Percentiles rank a stretch among this genome's conserved stretches.
These are phyloP conservation scores for Curvularia sp. DNA, from an alignment of 2,329 filamentous ascomycete genomes.

Conservation along the genomic window DNA sequence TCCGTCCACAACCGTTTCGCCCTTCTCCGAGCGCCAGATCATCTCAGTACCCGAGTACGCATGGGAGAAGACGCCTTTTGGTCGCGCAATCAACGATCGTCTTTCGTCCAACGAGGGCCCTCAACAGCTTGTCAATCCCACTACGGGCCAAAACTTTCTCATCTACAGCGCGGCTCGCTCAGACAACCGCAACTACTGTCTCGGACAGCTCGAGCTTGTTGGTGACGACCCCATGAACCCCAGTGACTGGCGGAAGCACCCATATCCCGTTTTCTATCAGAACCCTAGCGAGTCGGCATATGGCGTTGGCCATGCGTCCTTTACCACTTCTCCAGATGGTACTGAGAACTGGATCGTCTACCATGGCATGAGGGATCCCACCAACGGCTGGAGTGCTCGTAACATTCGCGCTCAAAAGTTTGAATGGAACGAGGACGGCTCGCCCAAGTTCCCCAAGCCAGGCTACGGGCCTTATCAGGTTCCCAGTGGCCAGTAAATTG, in stretches of 20 bases:
- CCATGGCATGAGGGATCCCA: conserved; percentile 59
- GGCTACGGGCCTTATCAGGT: conserved; percentile 57
- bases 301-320: conserved; percentile 61
- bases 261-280: conserved; percentile 58
- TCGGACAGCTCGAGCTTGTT: conserved; percentile 59
- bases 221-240: conserved; percentile 59
- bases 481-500: conserved; percentile 38
- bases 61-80: conserved; percentile 62
- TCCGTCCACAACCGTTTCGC: conserved; percentile 57
- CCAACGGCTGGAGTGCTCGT: conserved; percentile 56
- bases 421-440: conserved; percentile 57
- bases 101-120: conserved; percentile 60
- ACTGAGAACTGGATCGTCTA: conserved; percentile 61
- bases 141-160: conserved; percentile 57
- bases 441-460: conserved; percentile 56
- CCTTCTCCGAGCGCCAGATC: conserved; percentile 56
- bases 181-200: conserved; percentile 62
- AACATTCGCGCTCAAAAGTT: conserved; percentile 60
- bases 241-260: conserved; percentile 57
- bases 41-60: conserved; percentile 57
- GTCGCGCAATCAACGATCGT: conserved; percentile 55
- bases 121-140: conserved; percentile 57
- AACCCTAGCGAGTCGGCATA: conserved; percentile 55
- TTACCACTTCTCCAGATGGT: conserved; percentile 57
- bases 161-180: conserved; percentile 59